Base-by-base conservation (phyloP, 139 green algal genomes). In the Yamagishiella unicocca region DNA sequence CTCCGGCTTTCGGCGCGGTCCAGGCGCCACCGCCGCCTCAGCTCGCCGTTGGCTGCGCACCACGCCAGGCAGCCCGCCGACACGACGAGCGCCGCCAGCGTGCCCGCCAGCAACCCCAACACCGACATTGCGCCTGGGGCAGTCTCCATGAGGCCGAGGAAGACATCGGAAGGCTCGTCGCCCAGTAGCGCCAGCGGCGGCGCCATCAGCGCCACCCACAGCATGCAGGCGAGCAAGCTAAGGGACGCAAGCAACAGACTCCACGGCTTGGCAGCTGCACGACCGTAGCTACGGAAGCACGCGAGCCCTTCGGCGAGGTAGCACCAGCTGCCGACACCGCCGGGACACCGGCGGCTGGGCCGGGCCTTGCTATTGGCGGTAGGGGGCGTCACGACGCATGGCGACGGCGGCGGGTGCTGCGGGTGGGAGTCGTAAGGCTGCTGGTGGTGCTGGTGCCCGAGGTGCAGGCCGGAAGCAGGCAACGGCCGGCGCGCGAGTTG, bases 21-120 rank as follows among this genome's bases (percentile, higher is more conserved):
- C 0, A 37, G 10, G 21, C 58, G 62, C 78, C 58, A 74, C 61
- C 61, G 38, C 58, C 35, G 40, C 12, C 61, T 4, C 61, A 85
- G 78, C 61, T 85, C 78, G 17, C 78, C 78, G 78, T 38, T 85
- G 58, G 77, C 77, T 10, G 29, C 31, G 27, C 25, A 45, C 78
- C 38, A 75, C 21, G n/a, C 58, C 40, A 75, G 61, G 27, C 42
- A 38, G 38, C 29, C 35, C 2, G 14, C 76, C 25, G 76, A 17
- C 37, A 42, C 25, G 17, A 12, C 25, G 22, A 4, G n/a, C 0
- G 54, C 37, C 2, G 54, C 31, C 55, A 38, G 38, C 27, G 43
- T 45, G n/a, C 46, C 55, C 22, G 25, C 58, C 40, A 75, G 38
- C 78, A 45, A 29, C 58, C 9, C 37, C 55, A 84, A 14, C 38